Base-by-base conservation (phyloP, 1,139 yeast genomes). In the Blastobotrys persicus region DNA sequence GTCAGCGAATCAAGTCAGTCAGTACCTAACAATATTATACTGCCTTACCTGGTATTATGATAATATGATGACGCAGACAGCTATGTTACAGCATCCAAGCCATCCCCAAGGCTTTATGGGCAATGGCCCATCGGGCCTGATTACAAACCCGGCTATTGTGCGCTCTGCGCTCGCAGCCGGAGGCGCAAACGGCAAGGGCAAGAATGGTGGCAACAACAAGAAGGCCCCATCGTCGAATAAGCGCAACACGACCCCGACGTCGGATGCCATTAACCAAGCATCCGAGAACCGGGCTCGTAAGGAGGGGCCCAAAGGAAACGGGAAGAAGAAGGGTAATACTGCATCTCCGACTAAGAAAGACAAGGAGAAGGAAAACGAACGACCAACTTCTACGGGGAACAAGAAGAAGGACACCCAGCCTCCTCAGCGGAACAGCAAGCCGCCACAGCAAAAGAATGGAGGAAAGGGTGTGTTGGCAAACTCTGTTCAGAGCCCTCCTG, bases 131-230 rank as follows among this genome's bases (percentile, higher is more conserved):
- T 23, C 35, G 9, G 43, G 44, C 14, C 47, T 62, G 19, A 61
- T 62, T 42, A 62, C 65, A 18, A 61, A 62, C 48, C 64, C 64
- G 34, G 56, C 61, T 9, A 58, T 62, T 33, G 65, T 62, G 28
- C 55, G 59, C 47, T 55, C 61, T 34, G 66, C 66, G 16, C 48
- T 61, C 19, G 54, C 50, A 26, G 51, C 41, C 41, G 47, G 47
- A 37, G 31, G 18, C 38, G 38, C 28, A 33, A 41, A 31, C 46
- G 34, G 20, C 31, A 33, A 43, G 33, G 31, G 19, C 14, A 26
- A 17, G 13, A 23, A 28, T 38, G 16, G 20, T 31, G 26, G 43
- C 16, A 18, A 42, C 13, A 18, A 33, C 23, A 32, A 40, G 40
- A 42, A 42, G 14, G 37, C 42, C 28, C 28, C 39, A 2, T 16